These are phyloP conservation scores for Colletotrichum zoysiae DNA, from an alignment of 2,329 filamentous ascomycete species.

Conservation along the genomic window DNA sequence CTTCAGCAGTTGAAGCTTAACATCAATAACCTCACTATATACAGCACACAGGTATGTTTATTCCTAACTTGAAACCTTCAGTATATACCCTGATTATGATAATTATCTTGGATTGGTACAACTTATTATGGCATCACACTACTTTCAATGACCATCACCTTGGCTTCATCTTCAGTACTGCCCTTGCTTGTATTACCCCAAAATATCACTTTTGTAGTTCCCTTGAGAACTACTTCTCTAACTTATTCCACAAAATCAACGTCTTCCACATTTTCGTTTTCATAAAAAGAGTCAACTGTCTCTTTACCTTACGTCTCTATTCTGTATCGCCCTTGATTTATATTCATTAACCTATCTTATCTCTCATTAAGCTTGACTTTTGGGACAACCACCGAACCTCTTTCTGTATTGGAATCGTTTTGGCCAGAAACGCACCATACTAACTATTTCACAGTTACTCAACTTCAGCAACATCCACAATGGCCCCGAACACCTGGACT, in stretches of 20 bases:
- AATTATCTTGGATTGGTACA: not conserved
- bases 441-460: not conserved
- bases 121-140: too few relatives aligned
- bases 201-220: not conserved
- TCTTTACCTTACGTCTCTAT: too few relatives aligned
- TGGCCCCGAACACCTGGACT: conserved; percentile 47
- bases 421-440: too few relatives aligned
- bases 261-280: not conserved
- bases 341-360: not conserved
- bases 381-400: too few relatives aligned
- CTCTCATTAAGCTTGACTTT: not conserved
- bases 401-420: not conserved
- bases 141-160: too few relatives aligned
- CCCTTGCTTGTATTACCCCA: too few relatives aligned
- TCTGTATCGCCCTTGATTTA: not conserved
- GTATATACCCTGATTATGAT: not conserved
- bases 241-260: not conserved
- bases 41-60: not conserved
- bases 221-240: too few relatives aligned
- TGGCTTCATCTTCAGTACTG: not conserved
- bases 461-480: not conserved
- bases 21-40: conserved; percentile 4
- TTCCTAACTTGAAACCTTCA: not conserved
- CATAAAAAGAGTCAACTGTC: not conserved
- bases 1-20: not conserved